phyloP scores from a whole-genome alignment of 805 yeast species.

The Saccharomycopsis olivae region DNA sequence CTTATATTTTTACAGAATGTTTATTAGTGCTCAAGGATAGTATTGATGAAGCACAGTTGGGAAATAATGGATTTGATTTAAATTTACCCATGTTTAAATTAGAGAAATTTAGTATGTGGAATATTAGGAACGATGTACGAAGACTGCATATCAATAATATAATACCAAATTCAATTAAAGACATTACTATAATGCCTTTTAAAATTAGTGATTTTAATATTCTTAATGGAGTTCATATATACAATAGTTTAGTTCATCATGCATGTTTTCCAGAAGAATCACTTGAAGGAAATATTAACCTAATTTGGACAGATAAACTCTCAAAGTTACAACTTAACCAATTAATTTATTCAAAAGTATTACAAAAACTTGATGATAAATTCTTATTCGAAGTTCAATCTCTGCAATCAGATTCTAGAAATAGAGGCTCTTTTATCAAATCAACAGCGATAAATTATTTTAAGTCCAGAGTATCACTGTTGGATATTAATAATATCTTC shows the following conservation, averaged over 20 bases:
- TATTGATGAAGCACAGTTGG: background rate
- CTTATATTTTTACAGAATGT: constrained; percentile 7
- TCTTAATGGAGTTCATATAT: constrained; percentile 5
- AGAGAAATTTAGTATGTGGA: constrained; percentile 11
- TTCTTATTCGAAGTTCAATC: background rate
- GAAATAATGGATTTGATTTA: background rate
- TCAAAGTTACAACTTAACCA: constrained; percentile 6
- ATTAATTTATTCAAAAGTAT: constrained; percentile 7
- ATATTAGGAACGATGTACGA: constrained; percentile 1
- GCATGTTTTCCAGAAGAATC: constrained; percentile 10
- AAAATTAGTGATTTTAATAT: background rate
- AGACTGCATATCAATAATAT: constrained; percentile 6
- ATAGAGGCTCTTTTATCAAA: background rate
- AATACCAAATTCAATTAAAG: constrained; percentile 6
- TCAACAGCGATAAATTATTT: background rate
- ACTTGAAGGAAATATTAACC: background rate
- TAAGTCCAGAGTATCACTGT: too few relatives aligned
- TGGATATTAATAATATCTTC: too few relatives aligned
- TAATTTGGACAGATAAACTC: constrained; percentile 12
- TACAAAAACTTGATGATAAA: constrained; percentile 8
- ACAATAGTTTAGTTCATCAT: constrained; percentile 14
- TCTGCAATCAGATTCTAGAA: background rate
- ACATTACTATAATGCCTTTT: constrained; percentile 5
- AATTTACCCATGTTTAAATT: constrained; percentile 8
- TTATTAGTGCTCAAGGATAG: background rate